These are phyloP conservation scores for Chalciporus sphaerocephalus DNA, from an alignment of 768 basidiomycete species.

Conservation along the genomic window DNA sequence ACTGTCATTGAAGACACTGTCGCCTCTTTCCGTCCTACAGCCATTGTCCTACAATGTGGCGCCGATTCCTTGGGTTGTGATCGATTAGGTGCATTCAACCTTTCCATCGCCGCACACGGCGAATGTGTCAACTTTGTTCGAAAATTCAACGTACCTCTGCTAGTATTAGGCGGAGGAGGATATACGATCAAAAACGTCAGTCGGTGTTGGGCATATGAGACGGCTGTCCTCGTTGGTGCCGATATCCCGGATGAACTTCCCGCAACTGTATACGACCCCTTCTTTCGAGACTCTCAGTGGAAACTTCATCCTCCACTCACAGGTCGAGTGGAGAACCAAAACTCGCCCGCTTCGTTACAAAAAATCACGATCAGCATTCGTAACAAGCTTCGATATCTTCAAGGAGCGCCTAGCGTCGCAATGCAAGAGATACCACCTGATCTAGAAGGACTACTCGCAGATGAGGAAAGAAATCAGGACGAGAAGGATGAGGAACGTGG, in stretches of 20 bases:
- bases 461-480: conserved; percentile 63
- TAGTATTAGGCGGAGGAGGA: conserved; percentile 92
- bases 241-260: conserved; percentile 85
- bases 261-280: conserved; percentile 83
- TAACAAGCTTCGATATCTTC: conserved; percentile 85
- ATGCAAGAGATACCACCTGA: conserved; percentile 97
- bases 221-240: conserved; percentile 83
- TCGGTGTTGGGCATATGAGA: conserved; percentile 99
- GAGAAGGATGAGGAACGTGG: conserved; percentile 69
- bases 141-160: conserved; percentile 82
- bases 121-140: conserved; percentile 98
- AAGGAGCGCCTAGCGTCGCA: conserved; percentile 93
- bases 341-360: conserved; percentile 77
- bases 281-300: conserved; percentile 89
- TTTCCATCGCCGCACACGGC: conserved; percentile 95
- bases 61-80: conserved; percentile 96
- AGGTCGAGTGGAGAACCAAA: conserved; percentile 89
- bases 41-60: conserved; percentile 95
- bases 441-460: conserved; percentile 68
- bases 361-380: conserved; percentile 81
- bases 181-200: conserved; percentile 97
- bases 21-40: conserved; percentile 77
- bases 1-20: conserved; percentile 94
- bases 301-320: conserved; percentile 91
- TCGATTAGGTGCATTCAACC: conserved; percentile 92